These are phyloP conservation scores for Parietaria judaica DNA, from an alignment of 306 rosid genomes.

Conservation along the genomic window DNA sequence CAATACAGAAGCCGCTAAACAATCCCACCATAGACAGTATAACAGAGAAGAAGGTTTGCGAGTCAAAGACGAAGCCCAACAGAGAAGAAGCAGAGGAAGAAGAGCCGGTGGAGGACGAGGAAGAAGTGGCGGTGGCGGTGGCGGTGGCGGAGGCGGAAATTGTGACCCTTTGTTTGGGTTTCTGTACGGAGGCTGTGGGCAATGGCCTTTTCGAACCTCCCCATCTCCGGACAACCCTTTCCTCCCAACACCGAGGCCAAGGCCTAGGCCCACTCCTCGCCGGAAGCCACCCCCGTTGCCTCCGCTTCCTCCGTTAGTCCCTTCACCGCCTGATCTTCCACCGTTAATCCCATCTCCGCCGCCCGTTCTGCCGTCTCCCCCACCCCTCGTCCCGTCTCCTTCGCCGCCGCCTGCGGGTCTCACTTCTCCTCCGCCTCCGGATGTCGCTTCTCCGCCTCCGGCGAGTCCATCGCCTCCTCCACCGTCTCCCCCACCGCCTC, in stretches of 20 bases:
- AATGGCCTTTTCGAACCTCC: conserved; percentile 68
- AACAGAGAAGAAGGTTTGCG: not conserved
- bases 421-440: not conserved
- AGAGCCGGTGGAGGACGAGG: conserved; percentile 5
- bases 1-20: conserved; percentile 21
- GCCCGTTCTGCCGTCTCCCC: not conserved
- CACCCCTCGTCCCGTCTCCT: not conserved
- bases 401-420: not conserved
- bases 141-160: conserved; percentile 22
- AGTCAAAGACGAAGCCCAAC: conserved; percentile 25
- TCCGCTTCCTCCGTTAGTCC: conserved; percentile 18
- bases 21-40: conserved; percentile 5
- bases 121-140: conserved; percentile 7
- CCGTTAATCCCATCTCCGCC: not conserved
- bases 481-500: not conserved
- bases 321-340: conserved; percentile 4
- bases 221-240: conserved; percentile 68
- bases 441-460: not conserved
- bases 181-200: conserved; percentile 53
- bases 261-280: conserved; percentile 19
- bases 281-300: conserved; percentile 19
- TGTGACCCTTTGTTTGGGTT: conserved; percentile 66
- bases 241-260: conserved; percentile 36
- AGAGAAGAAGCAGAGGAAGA: conserved; percentile 11
- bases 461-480: not conserved